Base-by-base conservation (phyloP, 495 filamentous ascomycete genomes). In the Podospora sp. region DNA sequence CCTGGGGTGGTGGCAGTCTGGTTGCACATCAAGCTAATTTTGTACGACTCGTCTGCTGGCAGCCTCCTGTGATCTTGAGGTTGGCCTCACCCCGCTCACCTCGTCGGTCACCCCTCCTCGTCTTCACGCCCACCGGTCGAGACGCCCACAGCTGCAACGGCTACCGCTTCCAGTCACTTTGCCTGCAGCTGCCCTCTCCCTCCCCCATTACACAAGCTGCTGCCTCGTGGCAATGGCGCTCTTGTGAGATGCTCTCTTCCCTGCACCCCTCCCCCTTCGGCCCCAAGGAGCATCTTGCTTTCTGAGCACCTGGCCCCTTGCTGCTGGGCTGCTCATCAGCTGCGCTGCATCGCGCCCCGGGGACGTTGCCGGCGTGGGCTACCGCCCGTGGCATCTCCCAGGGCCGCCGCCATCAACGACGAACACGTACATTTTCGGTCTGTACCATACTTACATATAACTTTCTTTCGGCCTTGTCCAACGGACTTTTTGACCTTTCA, bases 221-320 rank as follows among this genome's bases (percentile, higher is more conserved):
- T 50, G 63, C 65, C 63, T 70, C 58, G 59, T 68, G 72, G 65
- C 67, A 62, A 76, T 78, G 76, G 73, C 65, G 67, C 63, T 66
- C 57, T 59, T 69, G 65, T 78, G 74, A 77, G 72, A 71, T 65
- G 68, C 68, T 76, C 71, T 70, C 74, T 75, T 76, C 75, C 75
- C 72, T 73, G 72, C 72, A 66, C 70, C 62, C 58, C 68, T 68
- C 72, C 73, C 73, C 65, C 63, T 70, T 68, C 70, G 63, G 66
- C 71, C 70, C 71, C 65, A 73, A 71, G 73, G 73, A 72, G 62
- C 72, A 72, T 66, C 59, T 67, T 71, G 66, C 22, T 65, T 62
- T 62, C 64, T 57, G 61, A 61, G 60, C 52, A 36, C 68, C 68
- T 53, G 57, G 68, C 63, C 50, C 52, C 60, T 70, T 65, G 52